Conservation (phyloP, 805 yeast genomes). For the Yarrowia sp. region DNA sequence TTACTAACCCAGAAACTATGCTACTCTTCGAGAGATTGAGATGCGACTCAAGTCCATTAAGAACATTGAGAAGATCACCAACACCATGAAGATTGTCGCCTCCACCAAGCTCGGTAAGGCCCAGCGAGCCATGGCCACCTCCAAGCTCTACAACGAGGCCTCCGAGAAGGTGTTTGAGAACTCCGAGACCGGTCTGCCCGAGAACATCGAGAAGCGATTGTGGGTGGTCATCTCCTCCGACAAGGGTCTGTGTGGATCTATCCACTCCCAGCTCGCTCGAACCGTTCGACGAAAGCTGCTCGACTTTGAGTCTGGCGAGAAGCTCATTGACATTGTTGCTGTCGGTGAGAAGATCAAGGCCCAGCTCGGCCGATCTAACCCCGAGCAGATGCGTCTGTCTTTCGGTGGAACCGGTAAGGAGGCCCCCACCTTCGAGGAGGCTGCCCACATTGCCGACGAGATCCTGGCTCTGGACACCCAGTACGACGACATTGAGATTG, state of each 20-base stretch:
- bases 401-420: slow-evolving; percentile 95
- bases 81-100: slow-evolving; percentile 99
- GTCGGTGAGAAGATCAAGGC: slow-evolving; percentile 94
- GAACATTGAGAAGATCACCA: slow-evolving; percentile 98
- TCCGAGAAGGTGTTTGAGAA: slow-evolving; percentile 79
- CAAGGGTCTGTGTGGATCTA: slow-evolving; percentile 98
- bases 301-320: slow-evolving; percentile 60
- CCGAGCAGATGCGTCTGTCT: slow-evolving; percentile 70
- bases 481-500: slow-evolving; percentile 79
- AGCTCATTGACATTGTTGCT: slow-evolving; percentile 67
- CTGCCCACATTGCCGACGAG: slow-evolving; percentile 86
- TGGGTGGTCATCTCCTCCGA: slow-evolving; percentile 91
- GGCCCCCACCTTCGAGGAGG: slow-evolving; percentile 92
- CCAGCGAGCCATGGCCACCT: slow-evolving; percentile 88
- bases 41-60: slow-evolving; percentile 96
- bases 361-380: slow-evolving; percentile 84
- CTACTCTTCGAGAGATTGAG: slow-evolving; percentile 98
- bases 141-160: slow-evolving; percentile 82
- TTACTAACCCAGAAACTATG: slow-evolving; percentile 73
- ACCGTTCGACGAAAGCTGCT: slow-evolving; percentile 73
- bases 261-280: slow-evolving; percentile 94
- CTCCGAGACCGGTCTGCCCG: slow-evolving; percentile 75
- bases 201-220: slow-evolving; percentile 66
- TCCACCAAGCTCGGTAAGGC: slow-evolving; percentile 96
- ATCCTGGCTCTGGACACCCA: slow-evolving; percentile 62